Evolutionary conservation across 352 stramenopile genomes (phyloP), one percentile per base, ranked within the genome.

Genomic region (Phytophthora pinifolia): DNA sequence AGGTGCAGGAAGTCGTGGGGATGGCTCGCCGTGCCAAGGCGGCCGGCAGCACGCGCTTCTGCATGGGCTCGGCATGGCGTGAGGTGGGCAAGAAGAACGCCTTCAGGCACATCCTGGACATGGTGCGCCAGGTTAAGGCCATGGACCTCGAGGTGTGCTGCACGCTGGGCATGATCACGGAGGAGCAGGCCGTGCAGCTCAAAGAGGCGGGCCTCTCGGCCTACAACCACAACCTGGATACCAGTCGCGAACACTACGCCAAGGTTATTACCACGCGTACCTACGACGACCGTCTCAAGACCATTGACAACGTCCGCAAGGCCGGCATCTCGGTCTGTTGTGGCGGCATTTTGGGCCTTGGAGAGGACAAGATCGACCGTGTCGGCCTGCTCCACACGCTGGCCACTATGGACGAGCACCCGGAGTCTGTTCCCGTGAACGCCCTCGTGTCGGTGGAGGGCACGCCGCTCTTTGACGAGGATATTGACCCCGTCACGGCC

Each of bases 191-290:
- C 10, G 69, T 86, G 56, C 92, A 98, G 75, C 84, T 99, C 59
- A 98, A 98, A 75, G 93, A 98, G 53, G 96, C 96, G n/a, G 96
- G 96, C 1, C 83, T 99, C 12, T 97, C 95, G 15, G 94, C 96
- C 9, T 99, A 99, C 83, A 99, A 99, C 86, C 96, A 99, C 82
- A 99, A 99, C 76, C 71, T 99, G 35, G 96, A 99, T 73, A 99
- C 96, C 6, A 98, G 88, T 72, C 94, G 90, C 14, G 96, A 99
- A 60, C 95, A 98, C 79, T 99, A 99, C 70, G 88, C 96, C 36
- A 98, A 98, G 49, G 62, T 99, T 34, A 98, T 99, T 56, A 96
- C 88, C 32, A 98, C 96, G 44, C 85, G 96, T 37, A 96, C 92
- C 50, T 99, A 99, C 74, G 91, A 99, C 59, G 96, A 99, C 76